These are phyloP conservation scores for Claviceps paspali DNA, from an alignment of 2,329 filamentous ascomycete genomes.

Conservation along the genomic window DNA sequence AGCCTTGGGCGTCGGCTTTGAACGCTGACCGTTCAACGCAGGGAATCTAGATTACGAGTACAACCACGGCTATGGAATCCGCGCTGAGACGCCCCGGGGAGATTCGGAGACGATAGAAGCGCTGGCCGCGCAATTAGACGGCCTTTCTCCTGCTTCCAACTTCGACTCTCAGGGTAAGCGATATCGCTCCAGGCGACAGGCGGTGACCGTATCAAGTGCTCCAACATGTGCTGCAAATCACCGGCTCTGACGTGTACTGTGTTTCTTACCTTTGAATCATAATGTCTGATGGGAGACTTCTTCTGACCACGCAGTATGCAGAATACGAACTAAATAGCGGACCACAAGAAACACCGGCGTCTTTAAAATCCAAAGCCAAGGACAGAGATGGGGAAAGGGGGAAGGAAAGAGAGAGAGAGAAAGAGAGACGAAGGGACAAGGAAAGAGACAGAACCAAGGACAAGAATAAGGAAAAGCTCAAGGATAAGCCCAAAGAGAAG, in stretches of 20 bases:
- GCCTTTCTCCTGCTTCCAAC: slow-evolving; percentile 3
- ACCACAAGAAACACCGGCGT: not conserved
- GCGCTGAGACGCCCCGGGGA: slow-evolving; percentile 1
- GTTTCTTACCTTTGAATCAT: too few relatives aligned
- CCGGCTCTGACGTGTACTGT: not conserved
- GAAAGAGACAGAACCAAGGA: not conserved
- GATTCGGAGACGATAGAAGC: slow-evolving; percentile 1
- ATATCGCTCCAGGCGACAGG: too few relatives aligned
- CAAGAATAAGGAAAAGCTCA: not conserved
- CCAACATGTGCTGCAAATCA: not conserved
- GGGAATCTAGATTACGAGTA: slow-evolving; percentile 4
- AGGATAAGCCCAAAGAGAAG: too few relatives aligned
- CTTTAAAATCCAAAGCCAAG: slow-evolving; percentile 1
- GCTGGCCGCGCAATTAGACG: not conserved
- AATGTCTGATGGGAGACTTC: too few relatives aligned
- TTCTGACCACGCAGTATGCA: not conserved
- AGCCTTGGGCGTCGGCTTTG: not conserved
- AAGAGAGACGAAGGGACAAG: not conserved
- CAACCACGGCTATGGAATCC: not conserved
- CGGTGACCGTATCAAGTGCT: too few relatives aligned
- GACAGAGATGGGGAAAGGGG: not conserved
- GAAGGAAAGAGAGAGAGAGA: not conserved
- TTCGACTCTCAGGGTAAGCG: slow-evolving; percentile 2
- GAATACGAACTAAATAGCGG: slow-evolving; percentile 2
- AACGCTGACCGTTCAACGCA: not conserved